Conservation (phyloP, 768 basidiomycete species). For the Russula abietina region DNA sequence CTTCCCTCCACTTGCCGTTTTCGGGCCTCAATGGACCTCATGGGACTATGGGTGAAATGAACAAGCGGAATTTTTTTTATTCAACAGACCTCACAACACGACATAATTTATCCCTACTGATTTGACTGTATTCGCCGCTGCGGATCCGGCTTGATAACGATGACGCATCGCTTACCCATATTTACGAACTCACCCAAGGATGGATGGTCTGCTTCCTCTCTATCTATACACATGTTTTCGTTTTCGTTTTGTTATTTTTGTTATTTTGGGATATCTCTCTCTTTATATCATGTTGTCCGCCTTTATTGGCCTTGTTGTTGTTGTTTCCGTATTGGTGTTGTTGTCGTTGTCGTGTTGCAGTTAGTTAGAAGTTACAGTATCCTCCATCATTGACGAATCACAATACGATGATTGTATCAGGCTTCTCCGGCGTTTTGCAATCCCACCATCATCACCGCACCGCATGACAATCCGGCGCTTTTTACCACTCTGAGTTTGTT, state of each 20-base stretch:
- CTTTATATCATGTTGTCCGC: background rate
- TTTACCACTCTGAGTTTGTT: background rate
- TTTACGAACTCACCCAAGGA: constrained; percentile 1
- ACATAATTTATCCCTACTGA: background rate
- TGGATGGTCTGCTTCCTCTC: background rate
- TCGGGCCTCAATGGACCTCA: constrained; percentile 1
- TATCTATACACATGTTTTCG: background rate
- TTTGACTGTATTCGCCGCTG: background rate
- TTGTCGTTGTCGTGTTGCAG: background rate
- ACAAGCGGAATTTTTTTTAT: background rate
- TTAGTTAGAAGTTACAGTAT: background rate
- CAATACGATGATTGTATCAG: background rate
- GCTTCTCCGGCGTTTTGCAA: no score
- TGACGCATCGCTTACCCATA: background rate
- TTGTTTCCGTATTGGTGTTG: background rate
- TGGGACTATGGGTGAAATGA: background rate
- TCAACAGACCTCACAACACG: background rate
- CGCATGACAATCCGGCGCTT: constrained; percentile 7
- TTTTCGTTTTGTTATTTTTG: background rate
- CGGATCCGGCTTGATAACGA: background rate
- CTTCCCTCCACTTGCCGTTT: background rate
- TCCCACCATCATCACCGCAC: background rate
- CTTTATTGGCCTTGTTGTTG: background rate
- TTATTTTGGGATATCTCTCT: constrained; percentile 1
- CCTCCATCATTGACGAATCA: background rate